phyloP scores from a whole-genome alignment of 2,329 filamentous ascomycete genomes.

The Apiospora pterosperma region DNA sequence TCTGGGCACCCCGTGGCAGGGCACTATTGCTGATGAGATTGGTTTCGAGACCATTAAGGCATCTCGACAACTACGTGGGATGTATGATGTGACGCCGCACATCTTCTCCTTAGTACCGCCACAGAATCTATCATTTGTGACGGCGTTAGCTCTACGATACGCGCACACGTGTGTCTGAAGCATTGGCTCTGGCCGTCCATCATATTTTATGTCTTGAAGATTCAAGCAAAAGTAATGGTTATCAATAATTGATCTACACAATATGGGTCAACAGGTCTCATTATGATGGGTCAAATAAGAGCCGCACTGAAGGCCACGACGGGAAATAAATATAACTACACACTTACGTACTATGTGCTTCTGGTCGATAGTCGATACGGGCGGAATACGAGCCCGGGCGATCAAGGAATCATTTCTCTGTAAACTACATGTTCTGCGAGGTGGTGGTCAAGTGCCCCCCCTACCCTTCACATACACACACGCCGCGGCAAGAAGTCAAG shows the following conservation, averaged over 20 bases:
- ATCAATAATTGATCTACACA: background rate
- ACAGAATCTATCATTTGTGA: background rate
- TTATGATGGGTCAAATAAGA: background rate
- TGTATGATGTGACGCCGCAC: background rate
- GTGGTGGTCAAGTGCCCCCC: background rate
- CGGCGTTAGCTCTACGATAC: background rate
- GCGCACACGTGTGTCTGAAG: background rate
- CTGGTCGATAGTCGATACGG: no score
- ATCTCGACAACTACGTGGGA: no score
- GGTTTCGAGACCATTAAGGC: background rate
- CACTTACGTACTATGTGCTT: background rate
- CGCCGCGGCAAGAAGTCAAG: background rate
- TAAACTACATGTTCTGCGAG: background rate
- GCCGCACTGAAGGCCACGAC: background rate
- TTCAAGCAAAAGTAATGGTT: background rate
- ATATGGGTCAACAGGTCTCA: background rate
- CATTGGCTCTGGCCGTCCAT: background rate
- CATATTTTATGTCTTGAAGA: background rate
- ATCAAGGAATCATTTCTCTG: background rate
- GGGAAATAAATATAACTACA: background rate
- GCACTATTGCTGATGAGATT: background rate
- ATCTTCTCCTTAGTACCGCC: background rate
- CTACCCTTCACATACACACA: background rate
- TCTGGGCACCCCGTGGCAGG: background rate
- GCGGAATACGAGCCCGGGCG: background rate